Base-by-base conservation (phyloP, 2,329 filamentous ascomycete species). In the Botryotinia calthae region DNA sequence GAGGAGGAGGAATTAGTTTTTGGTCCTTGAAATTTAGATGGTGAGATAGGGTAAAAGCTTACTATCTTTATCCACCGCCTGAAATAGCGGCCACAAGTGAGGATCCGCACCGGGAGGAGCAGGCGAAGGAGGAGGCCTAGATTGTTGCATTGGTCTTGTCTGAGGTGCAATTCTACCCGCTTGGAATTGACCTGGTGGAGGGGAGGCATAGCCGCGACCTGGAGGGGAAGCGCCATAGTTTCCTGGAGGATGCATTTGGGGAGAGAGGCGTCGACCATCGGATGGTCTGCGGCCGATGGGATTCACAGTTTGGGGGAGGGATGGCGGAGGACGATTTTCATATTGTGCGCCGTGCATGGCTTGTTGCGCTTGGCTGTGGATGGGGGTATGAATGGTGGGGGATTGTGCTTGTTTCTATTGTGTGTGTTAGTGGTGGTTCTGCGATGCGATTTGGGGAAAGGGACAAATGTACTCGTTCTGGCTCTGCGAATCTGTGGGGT, bases 31-130 rank as follows among this genome's bases (percentile, higher is more conserved):
- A 25, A 34, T 16, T 44, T 4, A 25, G 18, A 37, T 18, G 51
- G n/a, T 44, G 16, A 4, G 61, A 28, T 16, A 54, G 7, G 25
- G 37, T 16, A 25, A 40, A 77, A n/a, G n/a, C 70, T 25, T 84
- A 92, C 92, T 87, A 82, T 93, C 88, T 80, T 93, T 95, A 83
- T 99, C 97, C 22, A 98, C 95, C 1, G 94, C 94, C 74, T 93
- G 88, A 84, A 98, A 99, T 40, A 98, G 86, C 6, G 93, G 93
- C 81, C 94, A 89, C 28, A 99, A 86, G 0, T 89, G 90, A n/a
- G 91, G 87, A 79, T 95, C 91, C 69, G 90, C 87, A 65, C 84
- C 84, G 62, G 84, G 82, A 79, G 85, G 84, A 76, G 87, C 83
- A 75, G 93, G 87, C 77, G 90, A 89, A 76, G 89, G 88, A 78